Evolutionary conservation across 345 rosid genomes (phyloP).

Genomic region (Gynandropsis gynandra): DNA sequence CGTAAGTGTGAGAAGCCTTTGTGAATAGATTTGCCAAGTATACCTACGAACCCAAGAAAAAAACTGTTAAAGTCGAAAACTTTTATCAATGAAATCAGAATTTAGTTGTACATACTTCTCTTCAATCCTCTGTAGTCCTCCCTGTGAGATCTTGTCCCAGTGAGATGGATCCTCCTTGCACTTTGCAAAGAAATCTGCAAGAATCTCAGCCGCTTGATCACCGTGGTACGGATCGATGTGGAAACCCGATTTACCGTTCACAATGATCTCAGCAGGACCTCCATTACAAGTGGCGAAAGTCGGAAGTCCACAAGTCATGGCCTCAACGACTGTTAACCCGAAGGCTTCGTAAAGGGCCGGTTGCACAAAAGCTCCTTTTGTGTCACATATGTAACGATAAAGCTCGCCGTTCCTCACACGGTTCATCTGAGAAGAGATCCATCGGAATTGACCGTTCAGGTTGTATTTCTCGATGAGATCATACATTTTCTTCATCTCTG

Average conservation of each 20-base stretch:
- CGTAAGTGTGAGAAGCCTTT: constrained; percentile 78
- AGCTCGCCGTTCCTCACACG: constrained; percentile 94
- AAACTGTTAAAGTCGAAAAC: constrained; percentile 1
- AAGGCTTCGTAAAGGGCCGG: constrained; percentile 84
- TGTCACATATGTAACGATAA: constrained; percentile 81
- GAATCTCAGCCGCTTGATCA: constrained; percentile 60
- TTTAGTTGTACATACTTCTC: constrained; percentile 49
- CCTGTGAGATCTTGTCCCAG: constrained; percentile 69
- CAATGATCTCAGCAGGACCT: constrained; percentile 96
- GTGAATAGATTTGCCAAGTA: constrained; percentile 85
- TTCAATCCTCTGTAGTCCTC: constrained; percentile 69
- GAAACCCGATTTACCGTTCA: constrained; percentile 74
- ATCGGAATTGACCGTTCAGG: constrained; percentile 77
- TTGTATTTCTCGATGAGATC: constrained; percentile 50
- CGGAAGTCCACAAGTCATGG: constrained; percentile 97
- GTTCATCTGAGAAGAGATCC: constrained; percentile 85
- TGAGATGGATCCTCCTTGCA: constrained; percentile 54
- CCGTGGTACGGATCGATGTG: constrained; percentile 93
- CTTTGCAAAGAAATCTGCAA: constrained; percentile 68
- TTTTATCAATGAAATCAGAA: background rate
- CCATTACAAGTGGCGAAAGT: constrained; percentile 94
- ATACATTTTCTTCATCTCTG: constrained; percentile 88
- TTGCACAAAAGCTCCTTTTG: constrained; percentile 86
- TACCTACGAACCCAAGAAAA: constrained; percentile 35
- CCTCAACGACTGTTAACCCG: constrained; percentile 91